Evolutionary conservation across 139 green algal species (phyloP), one percentile per base, ranked within the genome.

Genomic region (Pleodorina starrii): DNA sequence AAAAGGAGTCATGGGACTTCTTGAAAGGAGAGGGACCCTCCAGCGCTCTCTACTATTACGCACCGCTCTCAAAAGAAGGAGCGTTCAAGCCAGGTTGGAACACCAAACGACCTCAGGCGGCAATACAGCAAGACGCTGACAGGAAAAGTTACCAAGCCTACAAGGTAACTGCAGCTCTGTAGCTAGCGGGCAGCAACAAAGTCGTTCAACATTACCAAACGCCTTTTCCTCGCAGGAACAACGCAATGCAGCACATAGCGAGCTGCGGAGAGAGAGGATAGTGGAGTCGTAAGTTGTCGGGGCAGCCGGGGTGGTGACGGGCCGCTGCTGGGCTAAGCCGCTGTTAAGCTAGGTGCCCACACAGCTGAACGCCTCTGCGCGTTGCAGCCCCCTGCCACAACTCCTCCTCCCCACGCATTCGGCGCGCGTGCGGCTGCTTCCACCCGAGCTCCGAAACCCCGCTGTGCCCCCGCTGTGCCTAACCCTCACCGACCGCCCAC

Each of bases 271-370:
- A 3, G 43, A 89, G 40, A 50, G 84, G 25, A 23, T 89, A 35
- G 9, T 42, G 0, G 25, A 89, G 23, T 69, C 66, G 82, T 88
- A 79, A 88, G 82, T 88, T n/a, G n/a, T n/a, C n/a, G n/a, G n/a
- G n/a, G n/a, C n/a, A n/a, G n/a, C n/a, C n/a, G n/a, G n/a, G n/a
- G n/a, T n/a, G n/a, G n/a, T n/a, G n/a, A n/a, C n/a, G n/a, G n/a
- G n/a, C n/a, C n/a, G n/a, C n/a, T n/a, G n/a, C n/a, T n/a, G n/a
- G n/a, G n/a, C n/a, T n/a, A n/a, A n/a, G n/a, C n/a, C n/a, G n/a
- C n/a, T n/a, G n/a, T n/a, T n/a, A n/a, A n/a, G n/a, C n/a, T n/a
- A n/a, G n/a, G n/a, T n/a, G n/a, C n/a, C n/a, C n/a, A n/a, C n/a
- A n/a, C n/a, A n/a, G n/a, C n/a, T n/a, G n/a, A n/a, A n/a, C n/a